Base-by-base conservation (phyloP, 1,139 yeast species). In the Kodamaea suecica region DNA sequence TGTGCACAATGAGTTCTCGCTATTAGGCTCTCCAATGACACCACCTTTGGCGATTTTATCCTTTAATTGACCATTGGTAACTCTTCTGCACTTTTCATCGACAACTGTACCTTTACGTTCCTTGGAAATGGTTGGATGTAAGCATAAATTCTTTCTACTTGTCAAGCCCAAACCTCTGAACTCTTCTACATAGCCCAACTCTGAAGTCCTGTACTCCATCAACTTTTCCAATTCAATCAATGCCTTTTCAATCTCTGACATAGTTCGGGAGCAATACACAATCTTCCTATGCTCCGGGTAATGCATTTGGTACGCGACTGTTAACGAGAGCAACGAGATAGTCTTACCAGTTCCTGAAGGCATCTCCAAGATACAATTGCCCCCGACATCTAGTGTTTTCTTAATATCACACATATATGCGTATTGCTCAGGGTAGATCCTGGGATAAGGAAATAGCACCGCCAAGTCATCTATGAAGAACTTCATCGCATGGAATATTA, bases 281-380 rank as follows among this genome's bases (percentile, higher is more conserved):
- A 92, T 80, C 66, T 92, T 92, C 29, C 98, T 68, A 50, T 87
- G 96, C 53, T 92, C 97, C 5, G 97, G 95, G 57, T 88, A 88
- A 59, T 79, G 85, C 85, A 86, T 80, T 55, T 92, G 99, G 58
- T 92, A 94, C 7, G 98, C 96, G 33, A 92, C 87, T 0, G 97
- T 87, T 29, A 92, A 63, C 1, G 97, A 87, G 29, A 92, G 69
- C 54, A 92, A 70, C 1, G 97, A 88, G 4, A 92, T 85, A 27
- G 99, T 92, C 57, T 92, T 92, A 29, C 99, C 99, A 4, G 99
- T 92, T 2, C 99, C 99, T n/a, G 99, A 92, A 50, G 99, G 99
- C 99, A 92, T 92, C 65, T 92, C 99, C 53, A 92, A 61, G 37
- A 92, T 90, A 63, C 97, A 85, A 58, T 90, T 88, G n/a, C 97